phyloP scores from a whole-genome alignment of 352 stramenopile genomes.

The Phytophthora constricta region DNA sequence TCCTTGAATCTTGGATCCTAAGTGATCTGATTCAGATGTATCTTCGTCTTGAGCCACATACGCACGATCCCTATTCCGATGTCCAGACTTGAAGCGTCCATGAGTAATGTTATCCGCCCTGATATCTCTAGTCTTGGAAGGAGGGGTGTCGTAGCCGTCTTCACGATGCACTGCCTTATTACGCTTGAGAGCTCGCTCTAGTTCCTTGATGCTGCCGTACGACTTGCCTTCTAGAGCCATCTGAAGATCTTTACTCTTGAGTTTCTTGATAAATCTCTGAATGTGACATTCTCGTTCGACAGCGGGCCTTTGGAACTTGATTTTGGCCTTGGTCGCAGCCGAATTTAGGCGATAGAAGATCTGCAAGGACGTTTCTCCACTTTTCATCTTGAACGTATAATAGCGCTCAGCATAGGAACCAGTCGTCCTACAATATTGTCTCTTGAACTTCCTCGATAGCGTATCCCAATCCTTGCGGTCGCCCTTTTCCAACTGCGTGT shows the following conservation, averaged over 20 bases:
- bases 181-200: background rate
- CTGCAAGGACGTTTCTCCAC: background rate
- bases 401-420: background rate
- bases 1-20: background rate
- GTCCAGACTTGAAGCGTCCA: background rate
- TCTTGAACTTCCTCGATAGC: background rate
- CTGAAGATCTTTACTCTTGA: background rate
- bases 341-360: slow-evolving; percentile 7
- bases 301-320: background rate
- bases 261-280: slow-evolving; percentile 3
- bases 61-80: background rate
- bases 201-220: background rate
- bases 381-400: background rate
- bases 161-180: background rate
- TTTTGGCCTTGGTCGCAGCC: background rate
- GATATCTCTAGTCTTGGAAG: background rate
- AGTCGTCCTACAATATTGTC: background rate
- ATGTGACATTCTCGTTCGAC: background rate
- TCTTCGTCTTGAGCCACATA: background rate
- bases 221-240: background rate
- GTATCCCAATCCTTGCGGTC: background rate
- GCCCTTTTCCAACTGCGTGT: background rate
- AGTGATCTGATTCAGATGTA: background rate
- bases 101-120: background rate
- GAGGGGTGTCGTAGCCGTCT: background rate